Evolutionary conservation across 108 stramenopile genomes (phyloP).

Genomic region (Phaeodactylum tricornutum): DNA sequence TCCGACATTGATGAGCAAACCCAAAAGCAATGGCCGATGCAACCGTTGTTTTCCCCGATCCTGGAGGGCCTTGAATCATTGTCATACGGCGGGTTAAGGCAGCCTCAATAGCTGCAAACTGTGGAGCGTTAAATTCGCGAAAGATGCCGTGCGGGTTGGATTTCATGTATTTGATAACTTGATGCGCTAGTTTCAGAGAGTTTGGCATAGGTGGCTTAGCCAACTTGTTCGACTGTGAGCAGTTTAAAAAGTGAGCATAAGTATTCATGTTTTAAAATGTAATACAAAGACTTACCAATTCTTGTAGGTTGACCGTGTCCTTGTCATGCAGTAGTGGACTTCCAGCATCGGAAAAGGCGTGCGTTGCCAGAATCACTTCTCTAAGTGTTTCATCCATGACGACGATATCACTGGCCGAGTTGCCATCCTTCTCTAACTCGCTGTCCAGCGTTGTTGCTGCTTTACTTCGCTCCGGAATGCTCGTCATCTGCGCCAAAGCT

Average conservation of each 20-base stretch:
- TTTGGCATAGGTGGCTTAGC: conserved; percentile 61
- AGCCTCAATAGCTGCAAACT: conserved; percentile 63
- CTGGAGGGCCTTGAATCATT: conserved; percentile 79
- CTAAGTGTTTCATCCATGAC: conserved; percentile 65
- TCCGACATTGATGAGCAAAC: conserved; percentile 74
- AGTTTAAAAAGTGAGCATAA: too few species aligned
- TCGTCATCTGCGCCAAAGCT: conserved; percentile 56
- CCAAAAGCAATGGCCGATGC: conserved; percentile 76
- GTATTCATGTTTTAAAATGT: too few species aligned
- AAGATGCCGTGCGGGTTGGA: conserved; percentile 43
- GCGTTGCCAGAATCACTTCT: conserved; percentile 60
- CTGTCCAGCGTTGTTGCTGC: conserved; percentile 2
- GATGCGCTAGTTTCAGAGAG: conserved; percentile 48
- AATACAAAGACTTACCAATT: conserved; percentile 25
- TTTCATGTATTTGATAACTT: conserved; percentile 41
- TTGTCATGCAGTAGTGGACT: conserved; percentile 29
- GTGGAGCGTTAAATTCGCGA: conserved; percentile 60
- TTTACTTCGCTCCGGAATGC: conserved; percentile 34
- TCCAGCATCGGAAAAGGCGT: conserved; percentile 40
- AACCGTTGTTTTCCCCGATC: conserved; percentile 62
- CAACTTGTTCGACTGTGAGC: conserved; percentile 36
- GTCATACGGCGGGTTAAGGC: conserved; percentile 74
- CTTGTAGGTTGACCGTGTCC: conserved; percentile 33
- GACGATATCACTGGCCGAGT: conserved; percentile 15
- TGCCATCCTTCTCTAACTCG: conserved; percentile 6